Evolutionary conservation across 108 stramenopile genomes (phyloP).

Genomic region (Cyclotella distinguenda): DNA sequence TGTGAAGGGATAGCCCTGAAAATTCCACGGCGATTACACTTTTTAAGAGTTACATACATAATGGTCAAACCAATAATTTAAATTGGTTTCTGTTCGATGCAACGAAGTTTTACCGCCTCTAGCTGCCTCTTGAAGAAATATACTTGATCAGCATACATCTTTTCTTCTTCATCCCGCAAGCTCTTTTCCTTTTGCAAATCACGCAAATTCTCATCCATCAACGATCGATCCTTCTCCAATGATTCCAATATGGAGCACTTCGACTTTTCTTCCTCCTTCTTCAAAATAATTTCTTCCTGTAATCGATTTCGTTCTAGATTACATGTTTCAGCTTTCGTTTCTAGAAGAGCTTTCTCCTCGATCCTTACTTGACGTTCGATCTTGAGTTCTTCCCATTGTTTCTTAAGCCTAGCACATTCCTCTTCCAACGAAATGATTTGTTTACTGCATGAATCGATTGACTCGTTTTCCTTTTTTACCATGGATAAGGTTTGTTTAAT

Average conservation of each 20-base stretch:
- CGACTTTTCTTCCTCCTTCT: conserved; percentile 18
- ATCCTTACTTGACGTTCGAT: conserved; percentile 21
- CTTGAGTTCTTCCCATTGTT: conserved; percentile 41
- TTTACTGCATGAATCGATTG: conserved; percentile 19
- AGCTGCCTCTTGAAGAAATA: conserved; percentile 31
- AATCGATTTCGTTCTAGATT: conserved; percentile 26
- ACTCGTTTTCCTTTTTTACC: conserved; percentile 28
- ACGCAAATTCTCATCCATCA: conserved; percentile 25
- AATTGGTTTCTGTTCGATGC: conserved; percentile 16
- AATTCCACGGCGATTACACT: background rate
- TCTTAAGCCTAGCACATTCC: conserved; percentile 31
- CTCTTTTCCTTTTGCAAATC: conserved; percentile 39
- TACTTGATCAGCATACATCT: conserved; percentile 7
- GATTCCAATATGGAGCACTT: conserved; percentile 7
- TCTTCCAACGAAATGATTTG: conserved; percentile 29
- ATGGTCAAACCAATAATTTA: background rate
- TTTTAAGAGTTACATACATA: background rate
- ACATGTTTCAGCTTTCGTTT: conserved; percentile 16
- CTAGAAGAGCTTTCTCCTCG: conserved; percentile 18
- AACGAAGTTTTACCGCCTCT: conserved; percentile 34
- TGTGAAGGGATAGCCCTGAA: conserved; percentile 5
- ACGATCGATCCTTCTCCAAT: conserved; percentile 22
- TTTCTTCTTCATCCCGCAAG: conserved; percentile 23
- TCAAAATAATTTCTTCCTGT: conserved; percentile 27
- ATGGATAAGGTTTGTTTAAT: conserved; percentile 19